Evolutionary conservation across 1,284 basidiomycete species (phyloP), one percentile per base, ranked within the genome.

Genomic region (Melampsora americana): DNA sequence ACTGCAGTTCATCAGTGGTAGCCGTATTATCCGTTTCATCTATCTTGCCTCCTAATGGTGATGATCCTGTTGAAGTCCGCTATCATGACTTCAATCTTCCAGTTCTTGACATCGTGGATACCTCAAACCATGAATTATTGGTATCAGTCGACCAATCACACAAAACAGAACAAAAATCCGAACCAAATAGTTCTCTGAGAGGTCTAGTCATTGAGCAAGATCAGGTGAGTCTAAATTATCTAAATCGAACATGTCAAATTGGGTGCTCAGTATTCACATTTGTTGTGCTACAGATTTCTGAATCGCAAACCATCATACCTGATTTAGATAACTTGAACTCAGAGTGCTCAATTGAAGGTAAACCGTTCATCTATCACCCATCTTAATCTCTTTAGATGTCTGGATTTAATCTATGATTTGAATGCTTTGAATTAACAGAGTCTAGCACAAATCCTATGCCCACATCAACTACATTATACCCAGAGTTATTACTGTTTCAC

Each of bases 81-180:
- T 75, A 75, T 50, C 28, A 67, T 56, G 73, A 75, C 32, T 60
- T 75, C 32, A 44, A 28, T 23, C 14, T 62, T 20, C 73, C 73
- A 44, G 59, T 75, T 18, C 66, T 75, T 56, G 73, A 75, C 32
- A 12, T 75, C 18, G 56, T 66, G 46, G 53, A 59, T 26, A 35
- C 66, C 14, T 50, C 73, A 18, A 39, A 53, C 39, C 26, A 32
- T 12, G 35, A 32, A 26, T 30, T 75, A 6, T 28, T 75, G 28
- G 73, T 64, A 50, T 75, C 73, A 26, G 30, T 75, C 39, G 73
- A 75, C 42, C 26, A 32, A 6, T 42, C 73, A 26, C 28, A 35
- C 56, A 32, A 23, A 28, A 12, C 66, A 23, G 23, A 48, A 7
- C 28, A 62, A 14, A 23, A 20, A 1, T 42, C 50, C 26, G 35